Percentiles rank a stretch among this genome's conserved stretches.
These are phyloP conservation scores for Skeletonema tropicum DNA, from an alignment of 108 stramenopile genomes.

Conservation along the genomic window DNA sequence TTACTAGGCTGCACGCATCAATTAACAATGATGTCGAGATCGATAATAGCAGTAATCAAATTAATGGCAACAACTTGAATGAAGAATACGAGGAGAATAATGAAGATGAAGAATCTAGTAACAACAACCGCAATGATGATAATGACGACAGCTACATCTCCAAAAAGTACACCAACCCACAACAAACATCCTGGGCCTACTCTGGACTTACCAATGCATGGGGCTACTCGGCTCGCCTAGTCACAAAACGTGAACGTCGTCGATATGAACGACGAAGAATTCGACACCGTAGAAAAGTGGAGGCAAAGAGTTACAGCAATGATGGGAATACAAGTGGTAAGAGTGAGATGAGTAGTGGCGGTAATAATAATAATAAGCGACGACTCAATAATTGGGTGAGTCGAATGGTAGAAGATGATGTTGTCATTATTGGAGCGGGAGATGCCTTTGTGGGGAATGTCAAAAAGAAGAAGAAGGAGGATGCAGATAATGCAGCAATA, in stretches of 20 bases:
- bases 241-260: constrained; percentile 35
- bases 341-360: neutral
- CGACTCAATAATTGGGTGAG: neutral
- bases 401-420: constrained; percentile 1
- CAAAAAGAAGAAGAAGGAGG: neutral
- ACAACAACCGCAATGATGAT: neutral
- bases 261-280: constrained; percentile 41
- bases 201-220: constrained; percentile 28
- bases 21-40: too few species aligned
- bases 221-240: constrained; percentile 38
- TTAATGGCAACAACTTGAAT: neutral
- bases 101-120: neutral
- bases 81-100: neutral
- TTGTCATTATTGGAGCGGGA: constrained; percentile 5
- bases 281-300: constrained; percentile 27
- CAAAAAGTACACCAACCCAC: neutral
- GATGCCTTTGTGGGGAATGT: constrained; percentile 31
- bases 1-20: neutral
- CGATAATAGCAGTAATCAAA: too few species aligned
- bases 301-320: neutral
- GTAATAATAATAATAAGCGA: too few species aligned
- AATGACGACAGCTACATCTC: neutral
- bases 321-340: neutral
- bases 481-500: too few species aligned
- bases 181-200: constrained; percentile 17